Evolutionary conservation across 192 early-diverging fungal genomes (phyloP).

Genomic region (Umbelopsis isabellina): DNA sequence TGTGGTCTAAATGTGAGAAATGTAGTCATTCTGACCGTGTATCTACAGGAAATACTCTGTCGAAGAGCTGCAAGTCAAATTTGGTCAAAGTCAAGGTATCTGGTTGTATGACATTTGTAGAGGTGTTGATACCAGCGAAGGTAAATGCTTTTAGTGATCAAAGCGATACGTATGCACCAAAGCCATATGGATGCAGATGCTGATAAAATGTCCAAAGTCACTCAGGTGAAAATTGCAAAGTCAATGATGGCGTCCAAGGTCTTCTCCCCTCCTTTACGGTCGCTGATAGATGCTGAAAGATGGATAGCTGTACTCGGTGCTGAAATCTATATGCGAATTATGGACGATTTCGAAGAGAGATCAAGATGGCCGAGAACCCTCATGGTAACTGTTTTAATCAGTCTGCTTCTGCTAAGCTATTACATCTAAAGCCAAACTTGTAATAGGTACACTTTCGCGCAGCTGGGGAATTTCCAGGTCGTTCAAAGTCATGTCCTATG

Average conservation of each 20-base stretch:
- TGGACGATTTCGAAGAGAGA: conserved; percentile 52
- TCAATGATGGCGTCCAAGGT: conserved; percentile 53
- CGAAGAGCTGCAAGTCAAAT: conserved; percentile 52
- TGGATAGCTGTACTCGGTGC: conserved; percentile 57
- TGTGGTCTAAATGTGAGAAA: not conserved
- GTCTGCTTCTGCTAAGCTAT: too few relatives aligned
- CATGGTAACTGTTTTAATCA: conserved; percentile 22
- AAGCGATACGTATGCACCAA: not conserved
- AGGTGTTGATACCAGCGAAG: conserved; percentile 59
- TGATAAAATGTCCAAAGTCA: conserved; percentile 22
- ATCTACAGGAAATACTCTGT: conserved; percentile 43
- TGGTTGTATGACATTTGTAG: conserved; percentile 66
- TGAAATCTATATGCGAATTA: conserved; percentile 56
- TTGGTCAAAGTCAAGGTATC: conserved; percentile 53
- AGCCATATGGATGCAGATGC: not conserved
- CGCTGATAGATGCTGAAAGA: conserved; percentile 31
- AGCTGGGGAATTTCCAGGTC: not conserved
- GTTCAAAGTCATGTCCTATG: conserved; percentile 35
- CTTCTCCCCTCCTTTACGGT: conserved; percentile 37
- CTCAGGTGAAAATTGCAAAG: conserved; percentile 36
- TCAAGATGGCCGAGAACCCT: conserved; percentile 58
- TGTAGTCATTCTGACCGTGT: not conserved
- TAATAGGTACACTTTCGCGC: conserved; percentile 30
- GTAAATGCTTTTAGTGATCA: conserved; percentile 20
- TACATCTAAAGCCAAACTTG: not conserved